Evolutionary conservation across 2,329 filamentous ascomycete species (phyloP), one percentile per base, ranked within the genome.

Genomic region (Microsporum audouinii): DNA sequence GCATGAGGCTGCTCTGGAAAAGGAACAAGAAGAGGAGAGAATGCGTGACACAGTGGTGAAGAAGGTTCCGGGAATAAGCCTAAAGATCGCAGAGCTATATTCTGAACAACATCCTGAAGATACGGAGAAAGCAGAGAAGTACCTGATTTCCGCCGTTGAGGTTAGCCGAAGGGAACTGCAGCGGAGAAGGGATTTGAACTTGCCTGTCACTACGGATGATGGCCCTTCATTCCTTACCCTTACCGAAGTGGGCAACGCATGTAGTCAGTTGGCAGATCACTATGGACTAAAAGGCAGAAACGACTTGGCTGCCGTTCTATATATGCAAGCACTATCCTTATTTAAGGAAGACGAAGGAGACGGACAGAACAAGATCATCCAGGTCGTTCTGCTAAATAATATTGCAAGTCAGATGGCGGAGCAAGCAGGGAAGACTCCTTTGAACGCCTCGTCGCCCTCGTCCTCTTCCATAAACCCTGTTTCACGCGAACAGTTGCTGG

Each of bases 31-130:
- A 1, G 70, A 73, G 7, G 70, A 70, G 47, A 82, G 78, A 29
- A 68, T 81, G 8, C 84, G 81, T 74, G 77, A 75, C 14, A 82
- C 82, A 66, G 64, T 62, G 27, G 63, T 65, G 62, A 84, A 83
- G 64, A 91, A 88, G 71, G 82, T 85, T 2, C 83, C 96, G 41
- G 85, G 84, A 23, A 85, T 92, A 41, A 85, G 85, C 66, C 84
- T 94, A 60, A 96, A 96, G 76, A 80, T 97, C 5, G 91, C 88
- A 36, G 87, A 91, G 67, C 77, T 96, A 6, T 96, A 95, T 73
- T 81, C 86, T 3, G 84, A 87, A 63, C 84, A 88, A 60, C 86
- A 91, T 69, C 82, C 96, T 10, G 80, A 88, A 58, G 82, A 95
- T 60, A 78, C 82, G 1, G 85, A 91, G 39, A 82, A 83, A 61